A percentile compares a stretch with the other conserved stretches of the same genome.
These are phyloP conservation scores for Fusarium subglutinans DNA, from an alignment of 2,329 filamentous ascomycete genomes.

Conservation along the genomic window DNA sequence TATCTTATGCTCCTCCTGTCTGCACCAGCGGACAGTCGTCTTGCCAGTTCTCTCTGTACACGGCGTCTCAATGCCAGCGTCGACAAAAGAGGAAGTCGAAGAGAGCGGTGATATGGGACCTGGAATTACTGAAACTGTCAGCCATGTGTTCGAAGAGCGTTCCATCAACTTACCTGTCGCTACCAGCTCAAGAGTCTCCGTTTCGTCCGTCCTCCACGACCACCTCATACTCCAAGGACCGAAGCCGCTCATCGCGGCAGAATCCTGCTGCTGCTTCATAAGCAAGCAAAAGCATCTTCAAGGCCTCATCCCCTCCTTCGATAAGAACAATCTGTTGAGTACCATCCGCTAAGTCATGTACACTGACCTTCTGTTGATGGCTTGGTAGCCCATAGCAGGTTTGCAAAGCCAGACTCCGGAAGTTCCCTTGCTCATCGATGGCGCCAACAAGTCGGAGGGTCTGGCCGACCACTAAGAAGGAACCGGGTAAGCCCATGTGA, in stretches of 20 bases:
- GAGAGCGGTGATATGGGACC: not conserved
- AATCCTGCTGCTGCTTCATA: not conserved
- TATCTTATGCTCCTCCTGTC: rapidly evolving
- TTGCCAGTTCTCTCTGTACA: not conserved
- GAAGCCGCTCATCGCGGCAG: not conserved
- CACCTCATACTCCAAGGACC: not conserved
- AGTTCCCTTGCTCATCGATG: not conserved
- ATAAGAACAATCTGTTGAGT: not conserved
- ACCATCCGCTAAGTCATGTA: not conserved
- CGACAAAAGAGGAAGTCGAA: rapidly evolving
- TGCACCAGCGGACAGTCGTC: rapidly evolving
- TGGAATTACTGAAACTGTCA: not conserved
- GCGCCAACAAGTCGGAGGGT: not conserved
- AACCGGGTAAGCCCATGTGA: not conserved
- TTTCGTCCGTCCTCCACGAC: not conserved
- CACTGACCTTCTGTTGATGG: not conserved
- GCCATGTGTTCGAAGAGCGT: rapidly evolving
- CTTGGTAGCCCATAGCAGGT: not conserved
- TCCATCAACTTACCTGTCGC: rapidly evolving
- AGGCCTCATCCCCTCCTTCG: not conserved
- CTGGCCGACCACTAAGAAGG: not conserved
- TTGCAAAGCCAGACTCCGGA: not conserved
- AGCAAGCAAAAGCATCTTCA: not conserved
- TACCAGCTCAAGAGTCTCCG: rapidly evolving
- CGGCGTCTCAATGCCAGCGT: not conserved